A percentile compares a stretch with the other conserved stretches of the same genome.
These are phyloP conservation scores for Tulasnella sp. DNA, from an alignment of 768 basidiomycete species.

Conservation along the genomic window DNA sequence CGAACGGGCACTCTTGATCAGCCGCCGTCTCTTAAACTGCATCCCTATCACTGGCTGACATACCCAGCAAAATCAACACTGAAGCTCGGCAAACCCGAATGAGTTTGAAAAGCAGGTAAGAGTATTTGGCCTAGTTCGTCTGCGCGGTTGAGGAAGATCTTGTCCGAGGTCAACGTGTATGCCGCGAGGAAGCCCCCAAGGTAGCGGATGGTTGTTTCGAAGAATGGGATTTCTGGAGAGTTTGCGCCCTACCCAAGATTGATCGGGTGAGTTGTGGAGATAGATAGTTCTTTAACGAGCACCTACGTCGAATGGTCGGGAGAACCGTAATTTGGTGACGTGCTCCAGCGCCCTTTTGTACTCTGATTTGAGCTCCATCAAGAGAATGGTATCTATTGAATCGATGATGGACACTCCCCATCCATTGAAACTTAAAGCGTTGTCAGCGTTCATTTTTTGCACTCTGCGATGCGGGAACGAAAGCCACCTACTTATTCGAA, in stretches of 20 bases:
- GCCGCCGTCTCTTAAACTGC: not conserved
- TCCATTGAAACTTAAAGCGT: slow-evolving; percentile 46
- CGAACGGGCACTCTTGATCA: not conserved
- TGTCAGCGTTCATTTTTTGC: not conserved
- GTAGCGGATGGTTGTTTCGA: slow-evolving; percentile 86
- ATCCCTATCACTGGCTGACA: slow-evolving; percentile 26
- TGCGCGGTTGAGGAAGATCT: slow-evolving; percentile 38
- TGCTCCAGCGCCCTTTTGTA: slow-evolving; percentile 40
- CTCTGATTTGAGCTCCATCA: slow-evolving; percentile 65
- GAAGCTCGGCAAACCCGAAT: slow-evolving; percentile 66
- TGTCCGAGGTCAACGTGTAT: slow-evolving; percentile 54
- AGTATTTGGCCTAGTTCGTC: slow-evolving; percentile 63
- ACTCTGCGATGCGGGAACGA: not conserved
- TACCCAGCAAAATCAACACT: slow-evolving; percentile 63
- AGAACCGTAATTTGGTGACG: slow-evolving; percentile 25
- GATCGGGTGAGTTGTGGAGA: not conserved
- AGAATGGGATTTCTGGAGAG: slow-evolving; percentile 47
- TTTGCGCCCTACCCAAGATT: slow-evolving; percentile 31
- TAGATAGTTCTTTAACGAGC: not conserved
- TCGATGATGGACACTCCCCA: slow-evolving; percentile 79
- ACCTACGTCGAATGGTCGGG: not conserved
- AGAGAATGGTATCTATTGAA: slow-evolving; percentile 77
- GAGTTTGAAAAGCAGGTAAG: slow-evolving; percentile 65
- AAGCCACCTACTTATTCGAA: slow-evolving; percentile 20
- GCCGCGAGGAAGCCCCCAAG: slow-evolving; percentile 84